Conservation (phyloP, 2,329 filamentous ascomycete genomes). For the Chrysoporthe puriensis region DNA sequence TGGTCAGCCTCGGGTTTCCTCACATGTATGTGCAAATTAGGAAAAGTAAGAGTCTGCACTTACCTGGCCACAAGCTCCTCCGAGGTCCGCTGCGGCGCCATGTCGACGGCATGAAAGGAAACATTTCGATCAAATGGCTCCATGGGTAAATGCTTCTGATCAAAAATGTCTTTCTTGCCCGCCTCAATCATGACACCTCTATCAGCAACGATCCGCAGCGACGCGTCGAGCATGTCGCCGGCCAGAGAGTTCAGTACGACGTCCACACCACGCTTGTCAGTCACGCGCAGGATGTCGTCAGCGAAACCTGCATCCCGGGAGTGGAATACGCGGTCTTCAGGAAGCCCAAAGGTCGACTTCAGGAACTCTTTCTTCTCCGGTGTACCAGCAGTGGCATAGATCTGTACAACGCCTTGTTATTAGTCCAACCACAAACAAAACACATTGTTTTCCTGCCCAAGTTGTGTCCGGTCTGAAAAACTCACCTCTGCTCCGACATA, state of each 20-base stretch:
- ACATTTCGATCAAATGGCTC: constrained; percentile 31
- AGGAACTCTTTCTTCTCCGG: constrained; percentile 39
- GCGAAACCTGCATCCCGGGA: constrained; percentile 34
- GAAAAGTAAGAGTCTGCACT: no score
- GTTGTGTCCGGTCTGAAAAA: no score
- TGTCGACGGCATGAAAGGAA: constrained; percentile 29
- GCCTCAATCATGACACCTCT: constrained; percentile 23
- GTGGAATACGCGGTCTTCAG: constrained; percentile 35
- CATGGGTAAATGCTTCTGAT: constrained; percentile 31
- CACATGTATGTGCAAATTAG: no score
- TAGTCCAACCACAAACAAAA: no score
- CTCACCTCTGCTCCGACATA: constrained; percentile 16
- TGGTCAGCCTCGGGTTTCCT: no score
- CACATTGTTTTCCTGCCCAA: no score
- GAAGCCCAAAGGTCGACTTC: constrained; percentile 35
- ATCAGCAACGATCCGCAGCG: constrained; percentile 25
- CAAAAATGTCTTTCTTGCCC: constrained; percentile 23
- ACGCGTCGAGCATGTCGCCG: constrained; percentile 32
- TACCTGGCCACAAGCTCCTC: constrained; percentile 3
- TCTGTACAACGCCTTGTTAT: constrained; percentile 24
- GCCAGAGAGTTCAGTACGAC: constrained; percentile 32
- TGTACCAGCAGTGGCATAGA: constrained; percentile 40
- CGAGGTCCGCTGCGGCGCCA: constrained; percentile 23
- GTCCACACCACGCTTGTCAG: constrained; percentile 32
- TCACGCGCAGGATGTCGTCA: constrained; percentile 31